Evolutionary conservation across 495 filamentous ascomycete species (phyloP).

Genomic region (Penicillium bovifimosum): DNA sequence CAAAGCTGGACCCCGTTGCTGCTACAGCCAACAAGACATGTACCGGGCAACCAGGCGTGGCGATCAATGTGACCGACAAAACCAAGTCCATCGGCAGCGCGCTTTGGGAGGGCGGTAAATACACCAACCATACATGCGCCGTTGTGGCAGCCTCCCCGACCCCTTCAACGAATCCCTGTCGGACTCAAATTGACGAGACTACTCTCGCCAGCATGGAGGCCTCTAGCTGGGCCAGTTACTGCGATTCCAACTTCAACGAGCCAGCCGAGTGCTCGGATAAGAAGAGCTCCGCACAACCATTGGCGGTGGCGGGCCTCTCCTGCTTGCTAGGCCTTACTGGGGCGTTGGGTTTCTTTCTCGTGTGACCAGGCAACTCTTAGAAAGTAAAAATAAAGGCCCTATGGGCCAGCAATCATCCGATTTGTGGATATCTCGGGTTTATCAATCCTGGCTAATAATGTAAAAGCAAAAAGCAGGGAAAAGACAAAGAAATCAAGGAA

Average conservation of each 20-base stretch:
- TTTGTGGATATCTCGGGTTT: no score
- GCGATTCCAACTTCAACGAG: background rate
- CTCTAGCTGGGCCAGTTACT: background rate
- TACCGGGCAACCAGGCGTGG: conserved; percentile 1
- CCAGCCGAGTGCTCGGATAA: background rate
- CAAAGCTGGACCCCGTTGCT: conserved; percentile 12
- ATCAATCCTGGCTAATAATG: no score
- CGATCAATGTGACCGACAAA: conserved; percentile 7
- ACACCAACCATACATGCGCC: background rate
- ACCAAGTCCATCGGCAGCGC: background rate
- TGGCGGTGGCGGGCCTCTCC: background rate
- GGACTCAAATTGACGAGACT: background rate
- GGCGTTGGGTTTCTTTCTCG: background rate
- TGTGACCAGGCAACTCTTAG: background rate
- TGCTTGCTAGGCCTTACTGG: background rate
- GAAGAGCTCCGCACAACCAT: background rate
- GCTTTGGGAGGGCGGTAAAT: background rate
- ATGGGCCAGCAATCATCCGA: no score
- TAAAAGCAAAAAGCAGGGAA: no score
- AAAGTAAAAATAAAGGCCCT: no score
- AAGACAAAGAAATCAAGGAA: no score
- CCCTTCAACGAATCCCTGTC: background rate
- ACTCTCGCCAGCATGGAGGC: background rate
- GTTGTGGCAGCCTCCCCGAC: background rate
- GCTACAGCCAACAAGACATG: conserved; percentile 19